Conservation (phyloP, 257 asterid genomes). For the Solanum rostratum region DNA sequence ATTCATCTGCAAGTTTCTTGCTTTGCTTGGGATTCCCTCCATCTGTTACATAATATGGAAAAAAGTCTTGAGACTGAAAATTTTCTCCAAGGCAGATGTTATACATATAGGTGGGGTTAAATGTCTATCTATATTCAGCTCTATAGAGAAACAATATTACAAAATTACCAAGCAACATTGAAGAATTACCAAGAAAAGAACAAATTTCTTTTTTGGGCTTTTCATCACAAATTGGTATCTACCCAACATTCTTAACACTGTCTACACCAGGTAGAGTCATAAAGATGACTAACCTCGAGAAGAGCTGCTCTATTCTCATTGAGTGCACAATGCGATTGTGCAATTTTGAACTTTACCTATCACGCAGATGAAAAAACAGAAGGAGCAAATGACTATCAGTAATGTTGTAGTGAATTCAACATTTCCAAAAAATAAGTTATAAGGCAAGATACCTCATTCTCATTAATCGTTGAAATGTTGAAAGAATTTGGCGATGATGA, state of each 20-base stretch:
- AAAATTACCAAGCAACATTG: not conserved
- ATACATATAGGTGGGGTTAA: not conserved
- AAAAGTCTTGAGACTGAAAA: not conserved
- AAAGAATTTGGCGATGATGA: conserved; percentile 74
- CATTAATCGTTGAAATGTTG: conserved; percentile 55
- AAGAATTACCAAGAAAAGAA: not conserved
- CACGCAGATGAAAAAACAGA: not conserved
- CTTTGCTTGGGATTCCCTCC: conserved; percentile 92
- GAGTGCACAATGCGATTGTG: conserved; percentile 56
- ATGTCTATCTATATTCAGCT: not conserved
- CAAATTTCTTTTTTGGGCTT: not conserved
- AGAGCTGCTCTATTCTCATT: conserved; percentile 77
- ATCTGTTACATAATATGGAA: conserved; percentile 30
- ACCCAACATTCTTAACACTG: not conserved
- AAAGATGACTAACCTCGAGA: conserved; percentile 48
- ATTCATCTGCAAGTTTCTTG: conserved; percentile 84
- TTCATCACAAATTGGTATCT: not conserved
- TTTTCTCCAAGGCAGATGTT: not conserved
- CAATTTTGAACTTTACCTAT: conserved; percentile 89
- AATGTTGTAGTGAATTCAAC: not conserved
- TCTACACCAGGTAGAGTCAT: not conserved
- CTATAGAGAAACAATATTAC: not conserved
- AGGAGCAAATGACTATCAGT: not conserved
- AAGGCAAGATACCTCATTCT: conserved; percentile 60
- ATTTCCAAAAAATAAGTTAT: not conserved